Conservation (phyloP, 352 stramenopile species). For the Phytophthora aleatoria region DNA sequence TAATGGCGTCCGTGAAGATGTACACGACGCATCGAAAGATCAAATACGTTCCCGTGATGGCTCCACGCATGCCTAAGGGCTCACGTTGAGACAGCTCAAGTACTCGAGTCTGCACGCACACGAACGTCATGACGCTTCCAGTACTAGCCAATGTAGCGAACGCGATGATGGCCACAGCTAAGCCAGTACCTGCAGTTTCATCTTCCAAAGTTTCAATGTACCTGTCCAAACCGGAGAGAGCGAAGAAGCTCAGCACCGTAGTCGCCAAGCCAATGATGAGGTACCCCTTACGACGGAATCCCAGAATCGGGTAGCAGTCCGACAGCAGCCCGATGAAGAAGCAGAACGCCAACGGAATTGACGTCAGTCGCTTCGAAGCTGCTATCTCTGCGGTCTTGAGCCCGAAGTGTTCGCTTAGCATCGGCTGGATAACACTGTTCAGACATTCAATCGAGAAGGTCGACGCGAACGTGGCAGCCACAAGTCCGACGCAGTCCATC, state of each 20-base stretch:
- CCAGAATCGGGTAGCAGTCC: slow-evolving; percentile 81
- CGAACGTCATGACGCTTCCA: slow-evolving; percentile 36
- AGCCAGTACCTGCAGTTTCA: slow-evolving; percentile 1
- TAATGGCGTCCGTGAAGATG: slow-evolving; percentile 25
- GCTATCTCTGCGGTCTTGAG: slow-evolving; percentile 25
- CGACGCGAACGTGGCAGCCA: slow-evolving; percentile 47
- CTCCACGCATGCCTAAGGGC: slow-evolving; percentile 36
- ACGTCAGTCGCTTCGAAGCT: slow-evolving; percentile 37
- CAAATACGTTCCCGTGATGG: slow-evolving; percentile 48
- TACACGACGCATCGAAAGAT: slow-evolving; percentile 33
- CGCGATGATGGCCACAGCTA: slow-evolving; percentile 32
- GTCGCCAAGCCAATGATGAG: slow-evolving; percentile 56
- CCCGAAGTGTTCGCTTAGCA: slow-evolving; percentile 40
- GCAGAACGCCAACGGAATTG: slow-evolving; percentile 72
- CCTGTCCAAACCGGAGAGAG: slow-evolving; percentile 38
- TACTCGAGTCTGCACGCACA: not conserved
- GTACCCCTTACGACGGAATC: slow-evolving; percentile 78
- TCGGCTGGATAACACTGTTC: slow-evolving; percentile 22
- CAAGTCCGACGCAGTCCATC: slow-evolving; percentile 36
- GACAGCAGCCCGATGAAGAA: slow-evolving; percentile 80
- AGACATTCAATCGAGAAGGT: slow-evolving; percentile 41
- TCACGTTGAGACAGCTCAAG: slow-evolving; percentile 53
- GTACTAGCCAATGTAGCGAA: slow-evolving; percentile 27
- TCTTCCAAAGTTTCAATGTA: slow-evolving; percentile 20
- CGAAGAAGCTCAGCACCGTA: slow-evolving; percentile 36